Percentiles rank a stretch among this genome's conserved stretches.
These are phyloP conservation scores for Alternaria incomplexa DNA, from an alignment of 2,329 filamentous ascomycete species.

Conservation along the genomic window DNA sequence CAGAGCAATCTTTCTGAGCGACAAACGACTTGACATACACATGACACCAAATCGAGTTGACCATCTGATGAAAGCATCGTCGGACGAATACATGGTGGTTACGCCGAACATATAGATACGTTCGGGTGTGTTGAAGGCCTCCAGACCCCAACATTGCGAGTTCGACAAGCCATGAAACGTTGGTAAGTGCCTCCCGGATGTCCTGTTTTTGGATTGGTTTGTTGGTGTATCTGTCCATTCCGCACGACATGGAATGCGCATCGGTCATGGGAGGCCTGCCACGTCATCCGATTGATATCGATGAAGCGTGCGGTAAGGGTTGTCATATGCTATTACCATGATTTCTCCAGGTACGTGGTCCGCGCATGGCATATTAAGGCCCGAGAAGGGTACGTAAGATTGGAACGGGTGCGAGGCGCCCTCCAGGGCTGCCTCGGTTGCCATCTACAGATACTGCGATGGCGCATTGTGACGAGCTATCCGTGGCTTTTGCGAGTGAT, in stretches of 20 bases:
- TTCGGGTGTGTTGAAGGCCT: not conserved
- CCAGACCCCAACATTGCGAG: not conserved
- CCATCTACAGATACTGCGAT: not conserved
- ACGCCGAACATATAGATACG: too few species aligned
- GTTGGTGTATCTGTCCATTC: not conserved
- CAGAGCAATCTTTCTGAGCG: not conserved
- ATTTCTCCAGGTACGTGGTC: not conserved
- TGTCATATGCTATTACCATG: not conserved
- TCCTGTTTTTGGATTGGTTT: not conserved
- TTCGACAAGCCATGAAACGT: not conserved
- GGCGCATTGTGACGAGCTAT: not conserved
- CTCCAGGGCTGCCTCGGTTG: not conserved
- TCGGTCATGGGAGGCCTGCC: not conserved
- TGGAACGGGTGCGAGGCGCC: not conserved
- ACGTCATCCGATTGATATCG: not conserved
- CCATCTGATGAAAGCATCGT: not conserved
- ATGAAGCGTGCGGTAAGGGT: not conserved
- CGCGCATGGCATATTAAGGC: not conserved
- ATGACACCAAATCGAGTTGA: not conserved
- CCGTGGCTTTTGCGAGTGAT: not conserved
- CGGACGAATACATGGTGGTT: not conserved
- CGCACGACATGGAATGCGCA: not conserved
- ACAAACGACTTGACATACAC: not conserved
- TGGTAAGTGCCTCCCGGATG: not conserved
- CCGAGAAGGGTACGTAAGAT: not conserved